Evolutionary conservation across 306 rosid genomes (phyloP).

Genomic region (Astragalus membranaceus): DNA sequence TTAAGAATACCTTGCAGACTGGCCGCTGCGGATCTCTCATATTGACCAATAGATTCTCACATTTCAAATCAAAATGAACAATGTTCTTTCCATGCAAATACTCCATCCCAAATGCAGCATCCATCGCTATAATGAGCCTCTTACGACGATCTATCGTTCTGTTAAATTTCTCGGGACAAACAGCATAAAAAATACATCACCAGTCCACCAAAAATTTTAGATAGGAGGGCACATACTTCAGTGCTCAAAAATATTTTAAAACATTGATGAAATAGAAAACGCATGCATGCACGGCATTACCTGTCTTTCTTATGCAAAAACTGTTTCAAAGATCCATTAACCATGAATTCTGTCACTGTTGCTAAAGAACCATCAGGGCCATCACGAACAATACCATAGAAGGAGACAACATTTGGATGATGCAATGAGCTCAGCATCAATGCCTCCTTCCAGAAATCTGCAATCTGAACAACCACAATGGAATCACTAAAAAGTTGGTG

Average conservation of each 20-base stretch:
- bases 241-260: not conserved
- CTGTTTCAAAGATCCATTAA: slow-evolving; percentile 97
- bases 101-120: slow-evolving; percentile 99
- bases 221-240: not conserved
- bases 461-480: slow-evolving; percentile 49
- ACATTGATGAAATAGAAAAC: slow-evolving; percentile 6
- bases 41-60: slow-evolving; percentile 91
- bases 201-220: not conserved
- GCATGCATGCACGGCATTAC: slow-evolving; percentile 30
- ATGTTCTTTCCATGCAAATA: slow-evolving; percentile 92
- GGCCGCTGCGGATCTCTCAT: slow-evolving; percentile 99
- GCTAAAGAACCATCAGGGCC: slow-evolving; percentile 99
- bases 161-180: slow-evolving; percentile 33
- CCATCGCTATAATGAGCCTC: slow-evolving; percentile 96
- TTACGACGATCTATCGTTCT: slow-evolving; percentile 99
- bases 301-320: slow-evolving; percentile 98
- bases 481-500: slow-evolving; percentile 18
- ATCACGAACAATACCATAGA: slow-evolving; percentile 97
- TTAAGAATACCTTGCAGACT: slow-evolving; percentile 77
- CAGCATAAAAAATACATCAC: slow-evolving; percentile 4
- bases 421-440: slow-evolving; percentile 87
- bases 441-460: slow-evolving; percentile 99
- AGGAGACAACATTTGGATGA: slow-evolving; percentile 98
- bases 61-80: slow-evolving; percentile 98
- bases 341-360: slow-evolving; percentile 96